Conservation (phyloP, 2,329 filamentous ascomycete species). For the Calonectria honghensis region DNA sequence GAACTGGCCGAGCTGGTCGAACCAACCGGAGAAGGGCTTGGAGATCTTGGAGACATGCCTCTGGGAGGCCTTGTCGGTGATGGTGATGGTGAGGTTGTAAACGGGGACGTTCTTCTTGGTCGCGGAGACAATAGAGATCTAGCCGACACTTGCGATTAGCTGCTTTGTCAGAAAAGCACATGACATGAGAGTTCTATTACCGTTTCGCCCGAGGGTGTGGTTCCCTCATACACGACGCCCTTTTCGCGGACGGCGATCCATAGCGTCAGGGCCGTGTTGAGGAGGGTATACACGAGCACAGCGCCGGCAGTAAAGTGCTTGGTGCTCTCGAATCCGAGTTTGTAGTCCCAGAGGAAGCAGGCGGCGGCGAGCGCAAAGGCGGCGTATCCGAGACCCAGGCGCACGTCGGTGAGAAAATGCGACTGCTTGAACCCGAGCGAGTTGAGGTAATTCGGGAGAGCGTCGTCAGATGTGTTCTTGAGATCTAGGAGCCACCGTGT, state of each 20-base stretch:
- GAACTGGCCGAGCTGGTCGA: conserved; percentile 83
- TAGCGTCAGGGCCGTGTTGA: conserved; percentile 86
- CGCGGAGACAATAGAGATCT: conserved; percentile 84
- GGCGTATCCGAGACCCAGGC: conserved; percentile 87
- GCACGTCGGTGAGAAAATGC: conserved; percentile 87
- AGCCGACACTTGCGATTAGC: conserved; percentile 41
- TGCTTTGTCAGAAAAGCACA: background rate
- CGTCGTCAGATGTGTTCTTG: conserved; percentile 97
- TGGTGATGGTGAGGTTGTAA: conserved; percentile 84
- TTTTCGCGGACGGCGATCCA: conserved; percentile 93
- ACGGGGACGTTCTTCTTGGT: conserved; percentile 87
- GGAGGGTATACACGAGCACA: conserved; percentile 84
- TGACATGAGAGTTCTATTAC: conserved; percentile 65
- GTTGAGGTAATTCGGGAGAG: conserved; percentile 94
- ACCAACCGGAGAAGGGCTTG: conserved; percentile 84
- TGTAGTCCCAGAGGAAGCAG: conserved; percentile 94
- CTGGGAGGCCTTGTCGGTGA: conserved; percentile 64
- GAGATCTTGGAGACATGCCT: conserved; percentile 71
- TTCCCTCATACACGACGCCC: conserved; percentile 86
- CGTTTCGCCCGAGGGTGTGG: conserved; percentile 78
- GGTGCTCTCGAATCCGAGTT: conserved; percentile 90
- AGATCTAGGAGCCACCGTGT: conserved; percentile 78
- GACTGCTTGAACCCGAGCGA: conserved; percentile 89
- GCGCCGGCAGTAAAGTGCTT: conserved; percentile 88
- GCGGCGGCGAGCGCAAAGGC: conserved; percentile 87